Percentiles rank a stretch among this genome's conserved stretches.
phyloP scores from a whole-genome alignment of 2,329 filamentous ascomycete genomes.

The Nectriaceae sp. region DNA sequence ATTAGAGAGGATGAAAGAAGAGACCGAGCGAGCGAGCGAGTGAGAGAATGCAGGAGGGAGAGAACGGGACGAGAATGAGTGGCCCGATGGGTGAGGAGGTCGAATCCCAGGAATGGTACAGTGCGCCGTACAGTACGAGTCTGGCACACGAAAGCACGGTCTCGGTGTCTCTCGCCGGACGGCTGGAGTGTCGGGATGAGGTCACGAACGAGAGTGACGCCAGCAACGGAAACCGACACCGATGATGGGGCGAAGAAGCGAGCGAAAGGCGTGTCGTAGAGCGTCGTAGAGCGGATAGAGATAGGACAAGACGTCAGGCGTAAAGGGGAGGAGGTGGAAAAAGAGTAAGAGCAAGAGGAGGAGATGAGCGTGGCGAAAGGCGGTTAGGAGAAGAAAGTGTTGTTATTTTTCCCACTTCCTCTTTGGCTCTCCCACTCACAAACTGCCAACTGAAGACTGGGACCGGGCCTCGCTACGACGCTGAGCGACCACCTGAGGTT shows the following conservation, averaged over 20 bases:
- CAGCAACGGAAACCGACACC: neutral
- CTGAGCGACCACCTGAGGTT: constrained; percentile 17
- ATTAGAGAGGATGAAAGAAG: neutral
- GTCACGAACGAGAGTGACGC: neutral
- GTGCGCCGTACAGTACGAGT: neutral
- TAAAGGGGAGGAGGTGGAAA: neutral
- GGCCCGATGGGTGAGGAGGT: constrained; percentile 15
- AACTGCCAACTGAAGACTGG: constrained; percentile 9
- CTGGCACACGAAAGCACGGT: constrained; percentile 20
- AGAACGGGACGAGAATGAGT: constrained; percentile 17
- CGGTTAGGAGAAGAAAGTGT: constrained; percentile 9
- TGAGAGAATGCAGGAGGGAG: constrained; percentile 22
- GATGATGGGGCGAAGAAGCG: neutral
- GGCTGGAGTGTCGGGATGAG: neutral
- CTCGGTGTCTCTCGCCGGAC: constrained; percentile 21
- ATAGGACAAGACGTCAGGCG: neutral
- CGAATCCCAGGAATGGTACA: neutral
- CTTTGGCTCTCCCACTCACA: constrained; percentile 15
- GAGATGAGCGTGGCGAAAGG: neutral
- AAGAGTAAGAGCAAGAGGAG: neutral
- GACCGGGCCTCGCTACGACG: neutral
- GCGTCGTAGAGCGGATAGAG: neutral
- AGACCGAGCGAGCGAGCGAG: neutral
- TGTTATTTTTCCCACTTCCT: constrained; percentile 11
- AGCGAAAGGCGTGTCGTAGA: neutral